A percentile compares a stretch with the other conserved stretches of the same genome.
These are phyloP conservation scores for Debaryomyces udenii DNA, from an alignment of 1,139 yeast genomes.

Conservation along the genomic window DNA sequence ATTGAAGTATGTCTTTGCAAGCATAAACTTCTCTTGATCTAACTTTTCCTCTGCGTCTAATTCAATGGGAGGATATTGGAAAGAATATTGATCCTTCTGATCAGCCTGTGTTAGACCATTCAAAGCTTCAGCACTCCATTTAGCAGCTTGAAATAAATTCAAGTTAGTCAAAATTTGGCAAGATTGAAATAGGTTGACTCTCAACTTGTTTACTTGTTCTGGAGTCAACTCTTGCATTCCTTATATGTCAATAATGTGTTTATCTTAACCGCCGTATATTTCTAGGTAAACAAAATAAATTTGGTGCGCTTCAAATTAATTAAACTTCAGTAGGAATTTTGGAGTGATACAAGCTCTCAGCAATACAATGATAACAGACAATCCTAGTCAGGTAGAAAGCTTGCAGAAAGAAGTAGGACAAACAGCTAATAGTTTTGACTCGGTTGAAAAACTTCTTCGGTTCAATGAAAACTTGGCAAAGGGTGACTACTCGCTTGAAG, in stretches of 20 bases:
- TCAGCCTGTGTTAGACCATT: conserved; percentile 36
- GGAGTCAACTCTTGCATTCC: conserved; percentile 10
- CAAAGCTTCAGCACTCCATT: conserved; percentile 84
- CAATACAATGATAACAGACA: conserved; percentile 7
- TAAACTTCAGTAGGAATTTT: neutral
- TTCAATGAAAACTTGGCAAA: conserved; percentile 12
- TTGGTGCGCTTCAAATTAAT: neutral
- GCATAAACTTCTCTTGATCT: conserved; percentile 44
- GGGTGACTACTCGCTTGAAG: conserved; percentile 1
- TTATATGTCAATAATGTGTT: neutral
- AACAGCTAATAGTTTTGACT: conserved; percentile 17
- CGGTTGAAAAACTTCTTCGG: conserved; percentile 20
- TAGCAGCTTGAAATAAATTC: conserved; percentile 67
- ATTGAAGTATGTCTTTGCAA: conserved; percentile 78
- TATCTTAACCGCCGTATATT: conserved; percentile 6
- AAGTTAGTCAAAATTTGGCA: conserved; percentile 36
- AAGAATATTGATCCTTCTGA: conserved; percentile 9
- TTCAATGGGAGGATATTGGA: conserved; percentile 18
- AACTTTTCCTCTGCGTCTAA: conserved; percentile 35
- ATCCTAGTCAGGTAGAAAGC: conserved; percentile 3
- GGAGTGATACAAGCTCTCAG: neutral
- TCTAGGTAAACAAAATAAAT: conserved; percentile 3
- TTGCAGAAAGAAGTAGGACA: conserved; percentile 6
- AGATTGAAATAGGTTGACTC: conserved; percentile 30
- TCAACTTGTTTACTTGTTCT: conserved; percentile 19